These are phyloP conservation scores for Epichloe festucae DNA, from an alignment of 2,329 filamentous ascomycete species.

Conservation along the genomic window DNA sequence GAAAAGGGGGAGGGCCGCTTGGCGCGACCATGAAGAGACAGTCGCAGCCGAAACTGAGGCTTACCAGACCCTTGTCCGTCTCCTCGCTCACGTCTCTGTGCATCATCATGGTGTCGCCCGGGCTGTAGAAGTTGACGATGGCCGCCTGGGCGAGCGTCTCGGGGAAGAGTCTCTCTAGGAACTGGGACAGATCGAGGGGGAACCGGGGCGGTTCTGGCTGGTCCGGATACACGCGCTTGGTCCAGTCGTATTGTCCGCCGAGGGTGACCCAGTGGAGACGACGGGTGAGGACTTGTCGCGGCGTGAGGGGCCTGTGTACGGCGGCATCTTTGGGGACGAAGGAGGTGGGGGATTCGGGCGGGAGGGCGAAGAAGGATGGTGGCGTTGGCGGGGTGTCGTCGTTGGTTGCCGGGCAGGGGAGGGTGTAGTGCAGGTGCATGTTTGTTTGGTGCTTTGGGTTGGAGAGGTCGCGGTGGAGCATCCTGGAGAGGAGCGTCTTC, in stretches of 20 bases:
- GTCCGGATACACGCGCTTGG: constrained; percentile 64
- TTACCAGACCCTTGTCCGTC: constrained; percentile 65
- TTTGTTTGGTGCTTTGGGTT: constrained; percentile 72
- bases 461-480: constrained; percentile 67
- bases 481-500: constrained; percentile 51
- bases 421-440: constrained; percentile 67
- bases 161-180: constrained; percentile 62
- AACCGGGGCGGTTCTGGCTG: constrained; percentile 52
- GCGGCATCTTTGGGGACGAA: constrained; percentile 55
- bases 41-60: constrained; percentile 81
- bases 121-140: constrained; percentile 86
- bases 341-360: constrained; percentile 36
- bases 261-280: constrained; percentile 90
- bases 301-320: constrained; percentile 62
- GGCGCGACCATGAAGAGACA: constrained; percentile 76
- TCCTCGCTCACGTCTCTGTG: constrained; percentile 90
- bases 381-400: constrained; percentile 30
- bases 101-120: constrained; percentile 81
- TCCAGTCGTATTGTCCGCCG: constrained; percentile 96
- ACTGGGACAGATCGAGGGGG: constrained; percentile 54
- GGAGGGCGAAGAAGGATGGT: constrained; percentile 41
- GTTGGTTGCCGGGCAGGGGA: constrained; percentile 29
- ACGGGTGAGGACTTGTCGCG: constrained; percentile 58
- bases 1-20: constrained; percentile 18
- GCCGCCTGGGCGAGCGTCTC: constrained; percentile 72